A percentile compares a stretch with the other conserved stretches of the same genome.
phyloP scores from a whole-genome alignment of 1,139 yeast species.

The Yamadazyma sp. region DNA sequence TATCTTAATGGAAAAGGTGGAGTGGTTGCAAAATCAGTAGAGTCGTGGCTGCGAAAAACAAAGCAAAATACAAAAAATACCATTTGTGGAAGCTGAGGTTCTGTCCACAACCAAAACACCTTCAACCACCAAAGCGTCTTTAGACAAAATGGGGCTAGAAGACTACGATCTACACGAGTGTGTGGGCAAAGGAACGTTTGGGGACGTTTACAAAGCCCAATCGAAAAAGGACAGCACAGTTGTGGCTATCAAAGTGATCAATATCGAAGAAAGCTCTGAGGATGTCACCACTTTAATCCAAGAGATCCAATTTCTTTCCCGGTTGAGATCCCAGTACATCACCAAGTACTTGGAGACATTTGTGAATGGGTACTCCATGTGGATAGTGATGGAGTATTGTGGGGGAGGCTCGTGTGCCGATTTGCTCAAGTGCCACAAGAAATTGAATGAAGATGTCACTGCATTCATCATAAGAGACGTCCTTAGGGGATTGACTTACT shows the following conservation, averaged over 20 bases:
- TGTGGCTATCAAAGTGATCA: constrained; percentile 79
- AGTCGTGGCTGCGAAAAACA: constrained; percentile 21
- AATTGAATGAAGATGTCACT: constrained; percentile 56
- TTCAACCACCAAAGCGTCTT: neutral
- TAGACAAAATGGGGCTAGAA: constrained; percentile 17
- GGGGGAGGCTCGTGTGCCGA: constrained; percentile 92
- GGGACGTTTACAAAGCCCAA: constrained; percentile 75
- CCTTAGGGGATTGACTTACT: constrained; percentile 63
- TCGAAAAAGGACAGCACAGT: constrained; percentile 29
- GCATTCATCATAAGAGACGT: constrained; percentile 62
- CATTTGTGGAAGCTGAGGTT: neutral
- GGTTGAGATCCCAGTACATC: constrained; percentile 61
- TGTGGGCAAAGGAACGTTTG: constrained; percentile 84
- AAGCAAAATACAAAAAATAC: neutral
- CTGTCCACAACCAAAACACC: neutral
- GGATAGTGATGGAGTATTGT: constrained; percentile 91
- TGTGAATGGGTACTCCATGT: constrained; percentile 63
- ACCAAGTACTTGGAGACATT: constrained; percentile 67
- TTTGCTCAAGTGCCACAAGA: constrained; percentile 52
- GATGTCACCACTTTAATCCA: constrained; percentile 64
- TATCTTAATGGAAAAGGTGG: no score
- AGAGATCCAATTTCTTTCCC: constrained; percentile 73
- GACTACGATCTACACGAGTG: constrained; percentile 51
- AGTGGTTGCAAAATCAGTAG: constrained; percentile 1
- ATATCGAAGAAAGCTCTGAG: constrained; percentile 72